phyloP scores from a whole-genome alignment of 2,329 filamentous ascomycete genomes.

The Penicillium sp. region DNA sequence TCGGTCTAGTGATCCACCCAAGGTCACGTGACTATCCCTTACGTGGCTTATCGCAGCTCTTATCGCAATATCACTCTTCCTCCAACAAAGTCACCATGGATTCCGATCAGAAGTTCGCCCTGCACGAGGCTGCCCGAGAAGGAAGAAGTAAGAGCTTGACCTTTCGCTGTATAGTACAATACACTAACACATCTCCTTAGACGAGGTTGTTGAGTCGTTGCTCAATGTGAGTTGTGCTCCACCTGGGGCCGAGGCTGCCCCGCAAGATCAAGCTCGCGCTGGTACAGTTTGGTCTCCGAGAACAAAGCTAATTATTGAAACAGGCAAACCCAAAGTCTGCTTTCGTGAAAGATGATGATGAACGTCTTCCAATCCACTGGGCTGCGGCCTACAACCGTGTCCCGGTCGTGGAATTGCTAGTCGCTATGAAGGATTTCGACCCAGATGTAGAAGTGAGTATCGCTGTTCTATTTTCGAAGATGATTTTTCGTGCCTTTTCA shows the following conservation, averaged over 20 bases:
- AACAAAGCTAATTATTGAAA: conserved; percentile 32
- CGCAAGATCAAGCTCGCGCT: conserved; percentile 15
- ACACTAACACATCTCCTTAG: conserved; percentile 48
- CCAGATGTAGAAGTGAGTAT: conserved; percentile 70
- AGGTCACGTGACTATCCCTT: too few species aligned
- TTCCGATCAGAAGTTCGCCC: conserved; percentile 62
- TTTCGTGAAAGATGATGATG: conserved; percentile 74
- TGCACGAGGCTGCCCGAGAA: conserved; percentile 84
- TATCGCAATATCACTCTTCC: conserved; percentile 20
- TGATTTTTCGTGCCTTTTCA: not conserved
- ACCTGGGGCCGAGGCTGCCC: conserved; percentile 25
- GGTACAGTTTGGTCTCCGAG: not conserved
- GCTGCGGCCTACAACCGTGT: conserved; percentile 79
- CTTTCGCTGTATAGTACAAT: conserved; percentile 4
- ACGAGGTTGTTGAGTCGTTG: conserved; percentile 69
- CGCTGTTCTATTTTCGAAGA: not conserved
- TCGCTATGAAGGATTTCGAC: conserved; percentile 72
- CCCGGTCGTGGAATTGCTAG: conserved; percentile 71
- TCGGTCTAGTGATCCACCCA: too few species aligned
- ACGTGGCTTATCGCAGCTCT: conserved; percentile 29
- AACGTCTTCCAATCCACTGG: conserved; percentile 91
- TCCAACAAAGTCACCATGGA: conserved; percentile 36
- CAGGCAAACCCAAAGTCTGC: conserved; percentile 79
- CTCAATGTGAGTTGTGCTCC: conserved; percentile 56
- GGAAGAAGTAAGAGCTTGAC: conserved; percentile 66